These are phyloP conservation scores for Diaporthe sp. DNA, from an alignment of 2,329 filamentous ascomycete species.

Conservation along the genomic window DNA sequence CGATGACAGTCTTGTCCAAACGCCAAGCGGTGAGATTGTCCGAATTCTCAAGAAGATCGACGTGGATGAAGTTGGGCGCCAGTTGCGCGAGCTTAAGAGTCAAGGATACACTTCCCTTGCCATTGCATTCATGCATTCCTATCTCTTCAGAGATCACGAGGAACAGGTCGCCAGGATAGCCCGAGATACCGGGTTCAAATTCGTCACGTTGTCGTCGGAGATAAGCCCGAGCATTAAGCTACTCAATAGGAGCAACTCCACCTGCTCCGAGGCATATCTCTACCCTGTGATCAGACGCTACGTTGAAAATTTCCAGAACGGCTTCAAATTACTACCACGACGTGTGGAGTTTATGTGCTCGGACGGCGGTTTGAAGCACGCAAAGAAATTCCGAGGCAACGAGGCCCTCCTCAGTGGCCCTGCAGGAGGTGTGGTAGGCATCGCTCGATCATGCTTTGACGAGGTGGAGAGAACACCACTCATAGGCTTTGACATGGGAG, in stretches of 20 bases:
- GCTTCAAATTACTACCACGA: slow-evolving; percentile 41
- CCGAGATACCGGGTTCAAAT: slow-evolving; percentile 51
- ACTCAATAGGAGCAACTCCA: slow-evolving; percentile 55
- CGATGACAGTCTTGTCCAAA: slow-evolving; percentile 23
- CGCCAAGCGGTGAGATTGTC: slow-evolving; percentile 31
- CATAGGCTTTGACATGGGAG: slow-evolving; percentile 82
- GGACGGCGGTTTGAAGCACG: slow-evolving; percentile 61
- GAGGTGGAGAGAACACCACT: slow-evolving; percentile 73
- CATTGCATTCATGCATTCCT: slow-evolving; percentile 80
- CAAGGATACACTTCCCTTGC: slow-evolving; percentile 57
- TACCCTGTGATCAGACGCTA: slow-evolving; percentile 55
- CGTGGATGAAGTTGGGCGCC: slow-evolving; percentile 2
- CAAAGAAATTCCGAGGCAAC: slow-evolving; percentile 73
- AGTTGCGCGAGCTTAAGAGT: slow-evolving; percentile 24
- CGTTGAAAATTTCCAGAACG: slow-evolving; percentile 51
- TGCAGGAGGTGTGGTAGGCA: slow-evolving; percentile 82
- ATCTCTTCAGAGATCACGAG: slow-evolving; percentile 73
- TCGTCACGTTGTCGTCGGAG: slow-evolving; percentile 48
- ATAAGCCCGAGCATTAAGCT: slow-evolving; percentile 56
- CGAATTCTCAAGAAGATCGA: slow-evolving; percentile 29
- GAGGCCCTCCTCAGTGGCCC: slow-evolving; percentile 79
- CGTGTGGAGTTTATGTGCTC: slow-evolving; percentile 81
- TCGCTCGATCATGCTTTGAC: slow-evolving; percentile 79
- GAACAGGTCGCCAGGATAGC: slow-evolving; percentile 49
- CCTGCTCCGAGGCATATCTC: slow-evolving; percentile 55